Percentiles rank a stretch among this genome's conserved stretches.
These are phyloP conservation scores for Boletus tomentosulus DNA, from an alignment of 768 basidiomycete genomes.

Conservation along the genomic window DNA sequence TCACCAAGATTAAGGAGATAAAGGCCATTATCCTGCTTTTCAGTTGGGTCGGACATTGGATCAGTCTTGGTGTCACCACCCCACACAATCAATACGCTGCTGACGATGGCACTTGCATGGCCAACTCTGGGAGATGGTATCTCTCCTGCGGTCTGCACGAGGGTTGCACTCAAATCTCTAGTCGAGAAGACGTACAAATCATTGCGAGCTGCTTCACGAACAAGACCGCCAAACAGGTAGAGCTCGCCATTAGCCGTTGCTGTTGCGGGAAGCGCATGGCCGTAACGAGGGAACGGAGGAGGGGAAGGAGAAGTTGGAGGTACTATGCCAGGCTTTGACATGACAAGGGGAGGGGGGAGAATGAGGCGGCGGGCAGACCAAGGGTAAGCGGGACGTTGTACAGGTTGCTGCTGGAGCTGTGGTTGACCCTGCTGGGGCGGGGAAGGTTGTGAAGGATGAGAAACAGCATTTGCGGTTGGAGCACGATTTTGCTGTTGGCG, in stretches of 20 bases:
- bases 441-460: constrained; percentile 29
- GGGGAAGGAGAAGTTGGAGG: constrained; percentile 71
- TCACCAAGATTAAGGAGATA: constrained; percentile 92
- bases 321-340: constrained; percentile 59
- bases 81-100: constrained; percentile 95
- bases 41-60: constrained; percentile 51
- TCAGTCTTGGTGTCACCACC: constrained; percentile 94
- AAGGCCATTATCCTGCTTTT: constrained; percentile 86
- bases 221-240: constrained; percentile 95
- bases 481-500: constrained; percentile 36
- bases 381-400: constrained; percentile 64
- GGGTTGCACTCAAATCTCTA: constrained; percentile 70
- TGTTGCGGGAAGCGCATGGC: constrained; percentile 82
- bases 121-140: constrained; percentile 90
- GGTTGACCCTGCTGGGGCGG: constrained; percentile 32
- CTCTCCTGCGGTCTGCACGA: constrained; percentile 86
- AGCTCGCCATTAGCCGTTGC: constrained; percentile 83
- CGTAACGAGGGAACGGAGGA: constrained; percentile 94
- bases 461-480: constrained; percentile 25
- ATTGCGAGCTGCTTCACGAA: constrained; percentile 83
- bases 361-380: constrained; percentile 77
- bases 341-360: constrained; percentile 61
- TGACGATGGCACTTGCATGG: constrained; percentile 92
- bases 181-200: constrained; percentile 91
- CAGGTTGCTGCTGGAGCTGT: constrained; percentile 28